phyloP scores from a whole-genome alignment of 768 basidiomycete species.

The Lepiota venenata region DNA sequence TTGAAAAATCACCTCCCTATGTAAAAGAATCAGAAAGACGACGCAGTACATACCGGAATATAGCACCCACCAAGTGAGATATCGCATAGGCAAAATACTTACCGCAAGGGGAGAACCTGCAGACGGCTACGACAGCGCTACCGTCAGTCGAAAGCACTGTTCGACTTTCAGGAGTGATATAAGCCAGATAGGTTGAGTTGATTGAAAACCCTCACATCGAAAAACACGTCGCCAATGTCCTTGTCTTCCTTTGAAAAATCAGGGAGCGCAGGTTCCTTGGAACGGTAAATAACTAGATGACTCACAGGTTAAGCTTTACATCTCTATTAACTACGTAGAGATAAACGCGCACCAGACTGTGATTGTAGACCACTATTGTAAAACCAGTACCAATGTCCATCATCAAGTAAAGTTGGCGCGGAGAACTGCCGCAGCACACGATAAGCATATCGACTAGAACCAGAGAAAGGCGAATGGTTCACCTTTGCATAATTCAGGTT shows the following conservation, averaged over 20 bases:
- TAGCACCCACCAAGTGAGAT: conserved; percentile 55
- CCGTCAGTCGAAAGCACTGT: conserved; percentile 70
- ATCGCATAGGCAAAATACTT: conserved; percentile 75
- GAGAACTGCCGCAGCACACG: conserved; percentile 45
- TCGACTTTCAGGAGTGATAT: conserved; percentile 42
- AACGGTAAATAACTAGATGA: conserved; percentile 55
- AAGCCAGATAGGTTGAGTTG: conserved; percentile 6
- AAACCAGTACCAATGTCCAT: conserved; percentile 78
- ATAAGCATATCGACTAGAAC: background rate
- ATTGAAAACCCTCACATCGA: conserved; percentile 49
- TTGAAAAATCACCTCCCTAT: conserved; percentile 72
- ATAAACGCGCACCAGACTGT: conserved; percentile 39
- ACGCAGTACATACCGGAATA: too few relatives aligned
- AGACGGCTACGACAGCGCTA: conserved; percentile 56
- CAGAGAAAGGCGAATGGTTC: conserved; percentile 9
- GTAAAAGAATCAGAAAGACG: conserved; percentile 3
- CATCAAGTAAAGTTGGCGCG: conserved; percentile 54
- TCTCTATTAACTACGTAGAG: too few relatives aligned
- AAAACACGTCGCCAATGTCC: conserved; percentile 64
- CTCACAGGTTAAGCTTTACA: background rate
- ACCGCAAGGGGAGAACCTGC: conserved; percentile 62
- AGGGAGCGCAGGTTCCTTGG: conserved; percentile 49
- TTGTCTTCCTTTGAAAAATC: conserved; percentile 39
- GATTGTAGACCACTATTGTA: conserved; percentile 76
- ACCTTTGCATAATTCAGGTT: conserved; percentile 42